Evolutionary conservation across 352 stramenopile genomes (phyloP), one percentile per base, ranked within the genome.

Genomic region (Phytophthora capsici): DNA sequence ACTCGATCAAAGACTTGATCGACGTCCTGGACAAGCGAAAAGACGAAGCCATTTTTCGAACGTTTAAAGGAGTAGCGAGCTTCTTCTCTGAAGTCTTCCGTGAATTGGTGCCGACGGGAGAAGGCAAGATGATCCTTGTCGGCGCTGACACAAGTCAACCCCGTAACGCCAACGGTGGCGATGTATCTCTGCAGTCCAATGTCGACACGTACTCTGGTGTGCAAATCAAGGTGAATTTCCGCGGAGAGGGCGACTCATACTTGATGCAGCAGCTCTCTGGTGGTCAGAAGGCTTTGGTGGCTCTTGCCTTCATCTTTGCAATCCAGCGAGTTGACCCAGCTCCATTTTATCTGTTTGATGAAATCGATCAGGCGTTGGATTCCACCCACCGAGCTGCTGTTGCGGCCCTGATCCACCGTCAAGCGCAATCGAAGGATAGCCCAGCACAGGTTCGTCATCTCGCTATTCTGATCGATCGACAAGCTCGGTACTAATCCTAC

Each of bases 321-420:
- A 99, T 99, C 53, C 91, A 98, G 73, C 90, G 98, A 32, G 99
- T 97, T 59, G 98, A 99, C 69, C 98, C 98, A 53, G 98, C 98
- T 40, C 98, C 98, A 6, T 99, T 99, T 78, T 99, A 99, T 72
- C 86, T 99, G 30, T 99, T 99, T 73, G 98, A 99, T 75, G 98
- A 99, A 69, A 97, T 99, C 44, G 98, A 99, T 68, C 96, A 99
- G 80, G 98, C 98, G 16, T 78, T 99, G n/a, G 98, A 99, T 77
- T 96, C 94, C n/a, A 99, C 94, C 19, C 97, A 99, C 69, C 93
- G 98, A 66, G 89, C 95, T 46, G 89, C 96, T 26, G 97, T 99
- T 3, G 98, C 98, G 6, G 85, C 90, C 6, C 68, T 99, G 43
- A 99, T 99, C 66, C 89, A 99, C 64, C 86, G 91, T 1, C 98